Evolutionary conservation across 495 filamentous ascomycete species (phyloP).

Genomic region (Lasiosphaeria miniovina): DNA sequence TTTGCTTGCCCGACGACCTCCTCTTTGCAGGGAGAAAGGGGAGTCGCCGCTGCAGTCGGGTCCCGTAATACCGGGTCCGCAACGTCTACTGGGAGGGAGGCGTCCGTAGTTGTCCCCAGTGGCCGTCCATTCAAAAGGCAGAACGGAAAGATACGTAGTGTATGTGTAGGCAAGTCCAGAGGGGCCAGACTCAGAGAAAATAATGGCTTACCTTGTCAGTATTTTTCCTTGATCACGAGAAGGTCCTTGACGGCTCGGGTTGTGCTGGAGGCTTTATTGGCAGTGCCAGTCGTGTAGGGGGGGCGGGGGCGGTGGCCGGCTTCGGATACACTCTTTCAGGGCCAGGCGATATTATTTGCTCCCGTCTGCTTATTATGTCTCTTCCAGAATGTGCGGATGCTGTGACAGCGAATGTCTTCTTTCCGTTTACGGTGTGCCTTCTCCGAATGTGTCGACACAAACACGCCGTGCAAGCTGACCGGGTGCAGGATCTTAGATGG

Average conservation of each 20-base stretch:
- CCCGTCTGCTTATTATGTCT: neutral
- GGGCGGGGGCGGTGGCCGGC: neutral
- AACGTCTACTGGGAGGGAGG: slow-evolving; percentile 2
- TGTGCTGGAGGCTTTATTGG: neutral
- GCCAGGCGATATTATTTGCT: neutral
- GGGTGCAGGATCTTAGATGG: slow-evolving; percentile 25
- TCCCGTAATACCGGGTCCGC: slow-evolving; percentile 14
- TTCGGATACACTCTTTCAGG: neutral
- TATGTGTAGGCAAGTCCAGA: neutral
- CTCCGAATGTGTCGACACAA: slow-evolving; percentile 17
- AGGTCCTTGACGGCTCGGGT: neutral
- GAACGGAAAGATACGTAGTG: neutral
- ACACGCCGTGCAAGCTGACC: slow-evolving; percentile 21
- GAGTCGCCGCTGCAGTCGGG: slow-evolving; percentile 18
- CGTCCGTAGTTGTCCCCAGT: neutral
- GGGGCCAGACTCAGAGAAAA: neutral
- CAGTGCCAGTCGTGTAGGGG: neutral
- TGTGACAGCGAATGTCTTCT: neutral
- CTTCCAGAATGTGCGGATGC: slow-evolving; percentile 1
- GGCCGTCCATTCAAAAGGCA: neutral
- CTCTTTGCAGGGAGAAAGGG: slow-evolving; percentile 7
- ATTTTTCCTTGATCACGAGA: neutral
- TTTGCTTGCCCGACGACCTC: slow-evolving; percentile 22
- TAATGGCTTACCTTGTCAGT: neutral
- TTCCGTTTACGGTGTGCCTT: slow-evolving; percentile 12